Conservation (phyloP, 768 basidiomycete species). For the Tulasnella sp. region DNA sequence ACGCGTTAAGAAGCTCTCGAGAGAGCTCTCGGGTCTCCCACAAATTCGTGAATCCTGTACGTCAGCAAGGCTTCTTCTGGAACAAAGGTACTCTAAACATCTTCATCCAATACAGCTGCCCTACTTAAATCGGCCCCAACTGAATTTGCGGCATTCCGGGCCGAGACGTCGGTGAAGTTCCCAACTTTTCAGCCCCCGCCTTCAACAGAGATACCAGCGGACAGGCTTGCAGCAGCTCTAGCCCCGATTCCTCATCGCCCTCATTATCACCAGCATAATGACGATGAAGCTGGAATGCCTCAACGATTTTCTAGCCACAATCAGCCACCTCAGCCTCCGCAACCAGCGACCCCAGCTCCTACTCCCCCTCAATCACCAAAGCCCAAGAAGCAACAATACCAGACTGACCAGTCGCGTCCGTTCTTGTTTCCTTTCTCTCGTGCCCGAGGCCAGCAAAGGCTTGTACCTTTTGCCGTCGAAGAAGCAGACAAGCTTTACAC, state of each 20-base stretch:
- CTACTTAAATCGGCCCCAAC: constrained; percentile 84
- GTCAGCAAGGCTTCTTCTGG: constrained; percentile 25
- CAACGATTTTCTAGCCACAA: constrained; percentile 26
- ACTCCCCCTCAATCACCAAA: constrained; percentile 68
- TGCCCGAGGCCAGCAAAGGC: constrained; percentile 29
- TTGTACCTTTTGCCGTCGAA: constrained; percentile 93
- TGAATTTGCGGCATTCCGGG: constrained; percentile 82
- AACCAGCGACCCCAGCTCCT: constrained; percentile 80
- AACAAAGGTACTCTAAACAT: not conserved
- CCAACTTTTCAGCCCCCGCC: constrained; percentile 78
- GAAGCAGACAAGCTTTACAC: constrained; percentile 90
- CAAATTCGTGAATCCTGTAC: constrained; percentile 41
- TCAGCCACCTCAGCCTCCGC: constrained; percentile 24
- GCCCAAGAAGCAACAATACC: constrained; percentile 97
- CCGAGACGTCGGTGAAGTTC: constrained; percentile 90
- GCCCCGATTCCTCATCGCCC: constrained; percentile 89
- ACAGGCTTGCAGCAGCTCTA: constrained; percentile 80
- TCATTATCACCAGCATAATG: constrained; percentile 75
- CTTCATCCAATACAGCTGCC: constrained; percentile 34
- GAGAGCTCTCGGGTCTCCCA: constrained; percentile 77
- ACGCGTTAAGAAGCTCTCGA: constrained; percentile 73
- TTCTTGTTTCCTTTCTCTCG: constrained; percentile 94
- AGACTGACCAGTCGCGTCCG: constrained; percentile 89
- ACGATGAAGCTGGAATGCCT: constrained; percentile 33
- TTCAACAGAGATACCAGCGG: constrained; percentile 28